Base-by-base conservation (phyloP, 1,284 basidiomycete genomes). In the Singerocomus inundabilis region DNA sequence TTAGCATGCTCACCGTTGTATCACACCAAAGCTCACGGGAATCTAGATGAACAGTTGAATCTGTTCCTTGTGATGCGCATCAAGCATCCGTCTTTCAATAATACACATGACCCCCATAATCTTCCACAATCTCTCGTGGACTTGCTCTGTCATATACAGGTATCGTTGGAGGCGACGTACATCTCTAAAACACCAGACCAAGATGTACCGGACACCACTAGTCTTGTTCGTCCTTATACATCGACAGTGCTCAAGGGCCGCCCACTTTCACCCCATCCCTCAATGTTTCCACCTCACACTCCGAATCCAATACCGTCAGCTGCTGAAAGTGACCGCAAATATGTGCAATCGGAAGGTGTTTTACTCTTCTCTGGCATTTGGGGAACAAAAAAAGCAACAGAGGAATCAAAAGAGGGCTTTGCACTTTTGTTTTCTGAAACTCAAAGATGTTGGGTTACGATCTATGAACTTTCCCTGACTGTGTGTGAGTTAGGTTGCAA, bases 91-190 rank as follows among this genome's bases (percentile, higher is more conserved):
- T 62, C 69, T 12, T 57, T 65, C 18, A 59, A 67, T 26, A 47
- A 57, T 25, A 57, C 70, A 13, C 63, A 64, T 18, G 68, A 76
- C 47, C 64, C 67, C 5, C 57, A 66, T 7, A 58, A 71, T 29
- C 85, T 85, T 15, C 83, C 88, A 3, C 59, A 72, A 9, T 57
- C 74, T 16, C 69, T 92, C 18, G 72, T 88, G 15, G 71, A 80
- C 2, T 84, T 90, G 60, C 72, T 93, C 25, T 72, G 81, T 1
- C 85, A 87, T 61, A 68, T 88, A 4, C 86, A 93, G 69, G 72
- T 93, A 21, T 82, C 90, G 1, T 77, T 91, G 36, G 89, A 92
- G 39, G 87, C 89, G 0, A 82, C 82, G 1, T 93, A 93, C 64
- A 88, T 93, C 32, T 84, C 90, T 2, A 75, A 74, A 49, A 69